Conservation (phyloP, 805 yeast species). For the Hanseniaspora thailandica region DNA sequence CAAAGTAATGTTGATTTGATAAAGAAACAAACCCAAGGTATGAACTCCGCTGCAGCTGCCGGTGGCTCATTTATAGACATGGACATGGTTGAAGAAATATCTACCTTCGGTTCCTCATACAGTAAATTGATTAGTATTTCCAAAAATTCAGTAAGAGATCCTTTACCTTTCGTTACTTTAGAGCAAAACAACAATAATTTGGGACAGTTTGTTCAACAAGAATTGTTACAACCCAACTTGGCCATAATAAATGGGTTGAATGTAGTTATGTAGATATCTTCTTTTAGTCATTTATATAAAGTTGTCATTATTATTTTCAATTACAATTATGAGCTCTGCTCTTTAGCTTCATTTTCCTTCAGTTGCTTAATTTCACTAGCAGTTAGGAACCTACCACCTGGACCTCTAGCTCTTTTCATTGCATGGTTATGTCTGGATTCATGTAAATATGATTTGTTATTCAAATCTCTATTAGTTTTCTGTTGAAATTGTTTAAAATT, state of each 20-base stretch:
- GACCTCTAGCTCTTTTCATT: constrained; percentile 97
- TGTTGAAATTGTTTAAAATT: constrained; percentile 1
- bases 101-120: constrained; percentile 78
- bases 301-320: not conserved
- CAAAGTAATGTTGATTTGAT: constrained; percentile 32
- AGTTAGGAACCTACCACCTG: constrained; percentile 92
- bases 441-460: constrained; percentile 84
- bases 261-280: constrained; percentile 1
- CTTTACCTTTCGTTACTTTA: constrained; percentile 41
- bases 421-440: constrained; percentile 98
- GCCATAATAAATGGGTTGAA: constrained; percentile 22
- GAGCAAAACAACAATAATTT: constrained; percentile 23
- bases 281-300: not conserved
- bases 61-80: constrained; percentile 23
- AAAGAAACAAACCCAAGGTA: constrained; percentile 20
- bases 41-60: constrained; percentile 27
- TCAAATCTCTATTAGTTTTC: constrained; percentile 31
- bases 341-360: not conserved
- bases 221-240: constrained; percentile 24
- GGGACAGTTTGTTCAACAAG: constrained; percentile 22
- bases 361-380: constrained; percentile 67
- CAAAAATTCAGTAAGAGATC: constrained; percentile 52
- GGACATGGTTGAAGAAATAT: constrained; percentile 52
- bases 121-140: constrained; percentile 60
- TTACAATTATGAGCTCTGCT: not conserved